Base-by-base conservation (phyloP, 164 flowering plant species). In the Sedum album region DNA sequence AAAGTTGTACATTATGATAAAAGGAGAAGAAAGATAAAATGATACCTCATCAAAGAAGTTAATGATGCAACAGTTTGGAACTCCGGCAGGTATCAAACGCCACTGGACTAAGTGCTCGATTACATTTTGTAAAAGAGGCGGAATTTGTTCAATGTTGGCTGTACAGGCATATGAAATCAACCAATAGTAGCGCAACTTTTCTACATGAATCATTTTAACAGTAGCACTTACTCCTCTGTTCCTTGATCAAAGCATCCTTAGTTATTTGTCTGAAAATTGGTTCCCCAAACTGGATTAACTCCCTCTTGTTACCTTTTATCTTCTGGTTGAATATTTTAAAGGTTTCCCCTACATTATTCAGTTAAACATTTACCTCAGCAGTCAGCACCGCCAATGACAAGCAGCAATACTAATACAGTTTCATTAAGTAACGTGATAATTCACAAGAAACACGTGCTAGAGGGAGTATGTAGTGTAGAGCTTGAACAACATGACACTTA, bases 11-110 rank as follows among this genome's bases (percentile, higher is more conserved):
- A 65, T 66, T 31, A 70, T 25, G 63, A n/a, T 30, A 33, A 25
- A 2, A 46, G 18, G 55, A 20, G 35, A 53, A 26, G 42, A 6
- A 23, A 2, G 49, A 60, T 51, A 39, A 51, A 39, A 55, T 31
- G 1, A 49, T 84, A 91, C 99, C 97, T 91, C 96, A 65, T 90
- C 96, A 65, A 91, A 94, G 78, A 86, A 94, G 80, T 83, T 88
- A 42, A 94, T 84, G 71, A 90, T 82, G 82, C 97, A 94, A 68
- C 97, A 85, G 75, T 90, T 94, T 63, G 97, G 97, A 73, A 71
- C 87, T 72, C 86, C 81, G 36, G 82, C 89, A 17, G 96, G 94
- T 63, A 94, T 76, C 14, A 94, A 75, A 73, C 83, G 87, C 94
- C 96, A 91, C 68, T 81, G 88, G 53, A 87, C 74, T 69, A 94